A percentile compares a stretch with the other conserved stretches of the same genome.
Evolutionary conservation across 352 stramenopile genomes (phyloP).

Genomic region (Stephanocyclus meneghinianus): DNA sequence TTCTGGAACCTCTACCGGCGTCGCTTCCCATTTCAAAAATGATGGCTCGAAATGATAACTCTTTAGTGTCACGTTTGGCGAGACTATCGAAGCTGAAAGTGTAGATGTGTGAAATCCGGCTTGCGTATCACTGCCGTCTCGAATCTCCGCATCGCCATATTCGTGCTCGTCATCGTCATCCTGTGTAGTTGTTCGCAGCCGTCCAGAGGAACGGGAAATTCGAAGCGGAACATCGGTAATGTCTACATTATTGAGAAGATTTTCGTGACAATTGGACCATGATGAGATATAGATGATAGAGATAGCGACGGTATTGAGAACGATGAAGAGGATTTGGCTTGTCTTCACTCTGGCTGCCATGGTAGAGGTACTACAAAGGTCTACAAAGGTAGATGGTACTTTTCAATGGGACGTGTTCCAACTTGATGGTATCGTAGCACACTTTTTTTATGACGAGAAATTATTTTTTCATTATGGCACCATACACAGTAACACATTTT

Average conservation of each 20-base stretch:
- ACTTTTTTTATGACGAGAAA: too few relatives aligned
- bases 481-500: too few relatives aligned
- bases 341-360: neutral
- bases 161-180: slow-evolving; percentile 11
- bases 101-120: neutral
- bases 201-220: neutral
- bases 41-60: neutral
- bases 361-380: neutral
- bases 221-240: neutral
- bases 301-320: neutral
- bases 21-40: slow-evolving; percentile 3
- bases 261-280: slow-evolving; percentile 4
- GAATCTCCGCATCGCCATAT: neutral
- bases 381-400: neutral
- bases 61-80: neutral
- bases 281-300: slow-evolving; percentile 6
- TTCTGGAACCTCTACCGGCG: neutral
- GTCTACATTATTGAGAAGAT: neutral
- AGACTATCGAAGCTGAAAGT: neutral
- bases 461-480: too few relatives aligned
- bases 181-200: neutral
- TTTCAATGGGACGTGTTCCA: too few relatives aligned
- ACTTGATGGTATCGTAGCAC: too few relatives aligned
- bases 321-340: neutral
- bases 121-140: neutral